Conservation (phyloP, 208 protist species). For the Trypanosoma vivax region DNA sequence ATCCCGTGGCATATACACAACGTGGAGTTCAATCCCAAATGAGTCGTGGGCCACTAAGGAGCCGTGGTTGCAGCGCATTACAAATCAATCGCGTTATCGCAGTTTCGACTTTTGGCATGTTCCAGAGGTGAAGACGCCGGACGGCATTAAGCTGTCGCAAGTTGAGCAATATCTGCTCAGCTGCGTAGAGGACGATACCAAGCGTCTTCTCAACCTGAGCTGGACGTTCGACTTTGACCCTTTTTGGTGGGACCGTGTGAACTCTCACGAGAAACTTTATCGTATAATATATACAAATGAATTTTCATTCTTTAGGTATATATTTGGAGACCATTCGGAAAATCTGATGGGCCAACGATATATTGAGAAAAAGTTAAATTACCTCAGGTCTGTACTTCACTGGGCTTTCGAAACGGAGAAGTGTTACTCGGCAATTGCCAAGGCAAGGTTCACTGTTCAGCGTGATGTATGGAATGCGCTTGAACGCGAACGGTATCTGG, state of each 20-base stretch:
- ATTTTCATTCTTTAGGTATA: constrained; percentile 52
- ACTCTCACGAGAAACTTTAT: constrained; percentile 66
- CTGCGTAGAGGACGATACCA: constrained; percentile 77
- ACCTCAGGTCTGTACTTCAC: constrained; percentile 70
- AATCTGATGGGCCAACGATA: constrained; percentile 58
- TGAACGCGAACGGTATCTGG: constrained; percentile 83
- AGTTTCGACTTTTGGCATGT: constrained; percentile 88
- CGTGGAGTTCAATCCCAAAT: constrained; percentile 58
- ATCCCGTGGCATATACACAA: constrained; percentile 72
- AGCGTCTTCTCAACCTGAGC: constrained; percentile 63
- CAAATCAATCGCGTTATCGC: constrained; percentile 59
- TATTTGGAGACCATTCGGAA: constrained; percentile 68
- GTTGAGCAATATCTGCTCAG: constrained; percentile 80
- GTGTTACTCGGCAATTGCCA: constrained; percentile 73
- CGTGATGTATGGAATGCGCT: constrained; percentile 82
- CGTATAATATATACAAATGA: constrained; percentile 55
- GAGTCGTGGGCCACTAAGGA: constrained; percentile 55
- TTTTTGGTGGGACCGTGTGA: constrained; percentile 83
- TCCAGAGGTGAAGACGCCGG: constrained; percentile 42
- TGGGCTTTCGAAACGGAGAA: constrained; percentile 71
- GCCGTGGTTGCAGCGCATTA: constrained; percentile 75
- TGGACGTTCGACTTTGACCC: constrained; percentile 88
- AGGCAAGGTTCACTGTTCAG: constrained; percentile 75
- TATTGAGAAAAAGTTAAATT: constrained; percentile 79
- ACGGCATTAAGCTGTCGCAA: constrained; percentile 40